A percentile compares a stretch with the other conserved stretches of the same genome.
phyloP scores from a whole-genome alignment of 2,329 filamentous ascomycete species.

The Nemania sp. region DNA sequence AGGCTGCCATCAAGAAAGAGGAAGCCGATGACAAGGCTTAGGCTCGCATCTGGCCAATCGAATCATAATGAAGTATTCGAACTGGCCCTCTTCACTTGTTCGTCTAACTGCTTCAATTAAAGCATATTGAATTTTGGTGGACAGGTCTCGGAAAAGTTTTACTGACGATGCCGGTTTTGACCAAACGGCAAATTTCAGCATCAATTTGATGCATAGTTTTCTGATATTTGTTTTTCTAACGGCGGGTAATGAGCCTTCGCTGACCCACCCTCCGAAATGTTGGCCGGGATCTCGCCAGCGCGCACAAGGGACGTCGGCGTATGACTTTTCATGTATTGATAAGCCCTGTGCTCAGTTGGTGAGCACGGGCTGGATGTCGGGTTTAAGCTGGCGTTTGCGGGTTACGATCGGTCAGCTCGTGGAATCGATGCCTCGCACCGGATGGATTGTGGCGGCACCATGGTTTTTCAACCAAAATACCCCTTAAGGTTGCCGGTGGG shows the following conservation, averaged over 20 bases:
- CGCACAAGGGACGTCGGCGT: conserved; percentile 30
- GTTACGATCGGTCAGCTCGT: conserved; percentile 39
- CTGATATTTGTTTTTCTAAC: conserved; percentile 20
- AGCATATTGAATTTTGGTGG: conserved; percentile 32
- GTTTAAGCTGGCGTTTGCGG: conserved; percentile 41
- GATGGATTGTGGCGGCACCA: conserved; percentile 41
- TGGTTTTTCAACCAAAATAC: conserved; percentile 42
- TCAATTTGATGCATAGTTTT: conserved; percentile 40
- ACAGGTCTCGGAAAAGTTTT: conserved; percentile 42
- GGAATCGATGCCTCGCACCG: conserved; percentile 39
- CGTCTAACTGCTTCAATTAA: too few species aligned
- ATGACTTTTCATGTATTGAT: conserved; percentile 41
- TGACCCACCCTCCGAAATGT: conserved; percentile 20
- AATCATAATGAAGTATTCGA: too few species aligned
- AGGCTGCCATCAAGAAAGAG: conserved; percentile 53
- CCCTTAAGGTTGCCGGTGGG: conserved; percentile 39
- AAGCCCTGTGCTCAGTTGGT: conserved; percentile 38
- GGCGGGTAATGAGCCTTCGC: conserved; percentile 23
- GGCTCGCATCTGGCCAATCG: conserved; percentile 26
- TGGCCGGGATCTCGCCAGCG: conserved; percentile 27
- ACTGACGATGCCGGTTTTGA: conserved; percentile 32
- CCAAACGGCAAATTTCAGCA: conserved; percentile 30
- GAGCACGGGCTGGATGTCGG: conserved; percentile 35
- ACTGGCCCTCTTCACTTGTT: too few species aligned
- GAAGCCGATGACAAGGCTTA: conserved; percentile 58